A percentile compares a stretch with the other conserved stretches of the same genome.
These are phyloP conservation scores for Botrytis hyacinthi DNA, from an alignment of 2,329 filamentous ascomycete species.

Conservation along the genomic window DNA sequence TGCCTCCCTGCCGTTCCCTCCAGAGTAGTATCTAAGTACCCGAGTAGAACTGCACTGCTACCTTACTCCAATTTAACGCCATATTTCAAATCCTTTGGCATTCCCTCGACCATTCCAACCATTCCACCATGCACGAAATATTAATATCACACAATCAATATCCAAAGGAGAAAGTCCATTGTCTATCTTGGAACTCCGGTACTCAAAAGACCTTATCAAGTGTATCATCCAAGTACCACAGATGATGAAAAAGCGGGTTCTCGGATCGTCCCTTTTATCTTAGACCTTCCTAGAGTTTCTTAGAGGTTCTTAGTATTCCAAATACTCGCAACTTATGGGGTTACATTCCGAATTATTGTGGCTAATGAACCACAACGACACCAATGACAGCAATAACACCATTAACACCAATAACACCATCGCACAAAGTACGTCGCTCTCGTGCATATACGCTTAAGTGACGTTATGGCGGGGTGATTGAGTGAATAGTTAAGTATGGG, in stretches of 20 bases:
- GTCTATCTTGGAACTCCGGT: not conserved
- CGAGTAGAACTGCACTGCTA: too few relatives aligned
- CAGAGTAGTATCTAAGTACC: too few relatives aligned
- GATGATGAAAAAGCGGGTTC: not conserved
- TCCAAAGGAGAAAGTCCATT: constrained; percentile 4
- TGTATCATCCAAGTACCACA: not conserved
- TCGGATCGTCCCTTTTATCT: not conserved
- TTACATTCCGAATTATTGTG: not conserved
- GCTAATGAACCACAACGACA: not conserved
- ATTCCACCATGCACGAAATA: not conserved
- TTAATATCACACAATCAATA: not conserved
- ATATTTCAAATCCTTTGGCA: not conserved
- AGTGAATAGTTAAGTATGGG: constrained; percentile 4
- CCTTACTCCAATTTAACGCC: not conserved
- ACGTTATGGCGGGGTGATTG: not conserved
- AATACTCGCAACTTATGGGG: not conserved
- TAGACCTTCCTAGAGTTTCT: constrained; percentile 10
- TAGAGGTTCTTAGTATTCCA: constrained; percentile 8
- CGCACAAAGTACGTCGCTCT: not conserved
- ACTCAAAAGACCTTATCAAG: not conserved
- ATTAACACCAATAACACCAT: not conserved
- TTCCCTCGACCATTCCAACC: not conserved
- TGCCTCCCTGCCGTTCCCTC: too few relatives aligned
- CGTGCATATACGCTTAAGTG: not conserved
- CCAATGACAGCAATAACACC: not conserved